Evolutionary conservation across 2,329 filamentous ascomycete species (phyloP).

Genomic region (Alternaria ethzedia): DNA sequence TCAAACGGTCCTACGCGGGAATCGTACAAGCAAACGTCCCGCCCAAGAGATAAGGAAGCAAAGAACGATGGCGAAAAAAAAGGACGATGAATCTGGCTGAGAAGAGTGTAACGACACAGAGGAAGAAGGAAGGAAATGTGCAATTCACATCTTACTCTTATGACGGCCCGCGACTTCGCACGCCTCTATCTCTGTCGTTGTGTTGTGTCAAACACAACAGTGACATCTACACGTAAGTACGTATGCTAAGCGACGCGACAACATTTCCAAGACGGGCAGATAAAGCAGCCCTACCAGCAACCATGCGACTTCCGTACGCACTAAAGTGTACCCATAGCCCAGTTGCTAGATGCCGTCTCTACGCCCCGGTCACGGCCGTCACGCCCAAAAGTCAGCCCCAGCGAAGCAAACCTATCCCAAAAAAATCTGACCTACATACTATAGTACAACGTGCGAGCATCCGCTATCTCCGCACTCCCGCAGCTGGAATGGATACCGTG

Average conservation of each 20-base stretch:
- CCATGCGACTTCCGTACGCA: not conserved
- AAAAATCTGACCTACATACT: not conserved
- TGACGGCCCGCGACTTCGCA: not conserved
- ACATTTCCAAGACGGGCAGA: slow-evolving; percentile 10
- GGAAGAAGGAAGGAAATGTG: not conserved
- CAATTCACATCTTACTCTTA: not conserved
- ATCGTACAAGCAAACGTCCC: not conserved
- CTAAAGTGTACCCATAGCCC: too few relatives aligned
- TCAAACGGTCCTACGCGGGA: not conserved
- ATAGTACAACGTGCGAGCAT: too few relatives aligned
- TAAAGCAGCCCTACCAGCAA: not conserved
- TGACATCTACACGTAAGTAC: slow-evolving; percentile 16
- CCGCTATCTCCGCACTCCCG: slow-evolving; percentile 7
- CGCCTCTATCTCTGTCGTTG: slow-evolving; percentile 16
- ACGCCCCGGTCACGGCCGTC: not conserved
- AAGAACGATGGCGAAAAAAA: not conserved
- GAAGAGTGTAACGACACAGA: not conserved
- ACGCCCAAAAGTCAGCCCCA: not conserved
- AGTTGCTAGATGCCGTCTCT: not conserved
- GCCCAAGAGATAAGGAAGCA: not conserved
- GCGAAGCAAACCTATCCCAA: not conserved
- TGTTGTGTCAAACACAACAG: not conserved
- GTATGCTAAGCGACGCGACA: slow-evolving; percentile 22
- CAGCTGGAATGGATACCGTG: not conserved
- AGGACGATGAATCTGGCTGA: not conserved